Evolutionary conservation across 1,284 basidiomycete genomes (phyloP).

Genomic region (Hymenochaete sp.): DNA sequence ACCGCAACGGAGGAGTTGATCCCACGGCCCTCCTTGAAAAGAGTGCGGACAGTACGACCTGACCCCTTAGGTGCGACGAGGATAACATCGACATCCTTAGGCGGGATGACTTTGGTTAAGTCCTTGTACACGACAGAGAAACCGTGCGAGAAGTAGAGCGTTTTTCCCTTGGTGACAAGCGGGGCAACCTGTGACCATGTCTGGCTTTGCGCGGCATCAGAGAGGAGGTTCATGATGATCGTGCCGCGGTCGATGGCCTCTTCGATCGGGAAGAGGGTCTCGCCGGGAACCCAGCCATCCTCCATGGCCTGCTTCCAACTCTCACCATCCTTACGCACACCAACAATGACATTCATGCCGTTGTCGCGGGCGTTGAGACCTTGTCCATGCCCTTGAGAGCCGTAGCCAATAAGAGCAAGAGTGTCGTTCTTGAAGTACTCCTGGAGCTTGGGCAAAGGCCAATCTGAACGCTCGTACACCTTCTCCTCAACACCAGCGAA

Average conservation of each 20-base stretch:
- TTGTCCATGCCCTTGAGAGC: conserved; percentile 98
- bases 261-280: conserved; percentile 97
- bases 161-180: conserved; percentile 98
- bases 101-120: conserved; percentile 90
- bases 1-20: conserved; percentile 90
- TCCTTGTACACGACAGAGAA: conserved; percentile 99
- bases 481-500: conserved; percentile 94
- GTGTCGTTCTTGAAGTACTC: conserved; percentile 99
- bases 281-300: conserved; percentile 98
- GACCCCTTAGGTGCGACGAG: conserved; percentile 99
- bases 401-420: conserved; percentile 97
- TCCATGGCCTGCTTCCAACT: conserved; percentile 94
- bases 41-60: conserved; percentile 95
- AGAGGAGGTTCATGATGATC: conserved; percentile 99
- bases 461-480: conserved; percentile 97
- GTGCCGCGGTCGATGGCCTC: conserved; percentile 95
- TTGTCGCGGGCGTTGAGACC: conserved; percentile 99
- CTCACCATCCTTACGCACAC: conserved; percentile 95
- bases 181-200: conserved; percentile 88
- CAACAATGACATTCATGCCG: conserved; percentile 96
- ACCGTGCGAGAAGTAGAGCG: conserved; percentile 99
- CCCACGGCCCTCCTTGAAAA: conserved; percentile 99
- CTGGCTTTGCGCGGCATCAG: conserved; percentile 94
- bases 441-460: conserved; percentile 96
- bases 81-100: conserved; percentile 94